A percentile compares a stretch with the other conserved stretches of the same genome.
These are phyloP conservation scores for Oryza brachyantha DNA, from an alignment of 176 grass and related monocot species.

Conservation along the genomic window DNA sequence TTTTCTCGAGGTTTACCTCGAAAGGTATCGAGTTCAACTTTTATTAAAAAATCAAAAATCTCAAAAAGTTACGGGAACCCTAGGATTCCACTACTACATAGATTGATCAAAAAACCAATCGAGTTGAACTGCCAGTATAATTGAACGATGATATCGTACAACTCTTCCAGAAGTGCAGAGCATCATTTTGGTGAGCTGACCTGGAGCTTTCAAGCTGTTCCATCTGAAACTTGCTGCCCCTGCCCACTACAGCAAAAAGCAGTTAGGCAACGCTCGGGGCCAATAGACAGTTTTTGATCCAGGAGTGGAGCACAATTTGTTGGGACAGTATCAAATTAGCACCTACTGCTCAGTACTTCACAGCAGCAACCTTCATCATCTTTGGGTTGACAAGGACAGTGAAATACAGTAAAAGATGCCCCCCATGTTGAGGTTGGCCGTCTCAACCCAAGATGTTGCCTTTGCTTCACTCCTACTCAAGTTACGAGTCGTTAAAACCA, in stretches of 20 bases:
- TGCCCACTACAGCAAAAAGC: background rate
- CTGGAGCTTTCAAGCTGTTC: background rate
- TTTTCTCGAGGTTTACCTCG: too few relatives aligned
- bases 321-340: constrained; percentile 11
- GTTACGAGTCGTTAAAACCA: constrained; percentile 1
- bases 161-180: background rate
- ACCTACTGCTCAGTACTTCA: background rate
- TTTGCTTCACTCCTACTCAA: constrained; percentile 65
- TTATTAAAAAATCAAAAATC: too few relatives aligned
- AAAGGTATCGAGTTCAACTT: too few relatives aligned
- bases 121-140: background rate
- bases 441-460: constrained; percentile 13
- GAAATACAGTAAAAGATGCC: background rate
- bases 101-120: background rate
- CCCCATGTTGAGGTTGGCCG: constrained; percentile 23
- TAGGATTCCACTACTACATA: background rate
- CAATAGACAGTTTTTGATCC: background rate
- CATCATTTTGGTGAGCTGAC: background rate
- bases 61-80: background rate
- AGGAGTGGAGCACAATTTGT: constrained; percentile 12
- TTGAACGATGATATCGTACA: background rate
- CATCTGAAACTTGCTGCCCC: constrained; percentile 7
- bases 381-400: background rate
- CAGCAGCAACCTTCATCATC: background rate
- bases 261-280: background rate